Evolutionary conservation across 768 basidiomycete genomes (phyloP).

Genomic region (Panaeolus cyanescens): DNA sequence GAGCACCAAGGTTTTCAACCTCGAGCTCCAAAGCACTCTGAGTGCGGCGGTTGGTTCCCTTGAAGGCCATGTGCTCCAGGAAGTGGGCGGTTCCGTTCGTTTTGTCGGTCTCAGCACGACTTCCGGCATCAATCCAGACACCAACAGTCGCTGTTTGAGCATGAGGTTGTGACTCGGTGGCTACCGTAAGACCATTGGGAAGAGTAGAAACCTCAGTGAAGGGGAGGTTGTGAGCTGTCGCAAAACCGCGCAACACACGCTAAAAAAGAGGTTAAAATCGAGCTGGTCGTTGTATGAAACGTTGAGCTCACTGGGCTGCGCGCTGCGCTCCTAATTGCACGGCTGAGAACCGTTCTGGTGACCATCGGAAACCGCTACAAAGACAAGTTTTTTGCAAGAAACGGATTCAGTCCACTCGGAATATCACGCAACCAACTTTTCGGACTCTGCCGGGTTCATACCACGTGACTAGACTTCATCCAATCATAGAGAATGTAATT

Average conservation of each 20-base stretch:
- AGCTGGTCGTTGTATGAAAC: not conserved
- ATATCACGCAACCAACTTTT: constrained; percentile 29
- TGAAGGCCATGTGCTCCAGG: constrained; percentile 98
- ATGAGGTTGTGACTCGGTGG: constrained; percentile 87
- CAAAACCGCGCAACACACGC: constrained; percentile 69
- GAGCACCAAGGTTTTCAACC: constrained; percentile 97
- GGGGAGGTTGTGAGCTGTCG: constrained; percentile 74
- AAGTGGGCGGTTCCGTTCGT: constrained; percentile 98
- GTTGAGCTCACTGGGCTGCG: constrained; percentile 36
- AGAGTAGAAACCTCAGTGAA: constrained; percentile 91
- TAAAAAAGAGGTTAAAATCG: constrained; percentile 20
- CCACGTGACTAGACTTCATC: constrained; percentile 14
- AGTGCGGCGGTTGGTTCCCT: constrained; percentile 86
- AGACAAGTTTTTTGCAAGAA: constrained; percentile 30
- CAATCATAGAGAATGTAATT: not conserved
- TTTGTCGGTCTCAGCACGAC: constrained; percentile 92
- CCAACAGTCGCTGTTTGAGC: constrained; percentile 98
- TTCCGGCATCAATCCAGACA: constrained; percentile 98
- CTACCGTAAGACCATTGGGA: constrained; percentile 92
- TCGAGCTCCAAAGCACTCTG: constrained; percentile 94
- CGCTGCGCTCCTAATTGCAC: constrained; percentile 41
- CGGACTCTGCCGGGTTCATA: constrained; percentile 29
- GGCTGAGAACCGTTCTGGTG: constrained; percentile 44
- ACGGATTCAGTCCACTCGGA: constrained; percentile 24
- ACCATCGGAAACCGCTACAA: constrained; percentile 31